A percentile compares a stretch with the other conserved stretches of the same genome.
Conservation (phyloP, 1,139 yeast genomes). For the Scheffersomyces cryptocercus region DNA sequence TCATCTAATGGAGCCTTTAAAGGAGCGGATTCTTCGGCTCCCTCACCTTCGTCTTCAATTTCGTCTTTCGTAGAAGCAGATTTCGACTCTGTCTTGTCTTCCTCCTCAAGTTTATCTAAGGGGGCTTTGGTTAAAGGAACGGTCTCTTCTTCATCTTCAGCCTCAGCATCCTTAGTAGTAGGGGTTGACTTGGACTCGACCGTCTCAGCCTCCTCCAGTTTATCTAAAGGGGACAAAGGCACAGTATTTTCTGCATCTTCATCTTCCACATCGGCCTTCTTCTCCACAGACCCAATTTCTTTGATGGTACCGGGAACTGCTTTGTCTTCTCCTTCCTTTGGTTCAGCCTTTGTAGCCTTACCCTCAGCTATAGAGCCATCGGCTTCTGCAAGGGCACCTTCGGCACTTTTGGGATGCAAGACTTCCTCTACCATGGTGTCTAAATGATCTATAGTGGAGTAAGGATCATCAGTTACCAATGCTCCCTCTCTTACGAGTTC, state of each 20-base stretch:
- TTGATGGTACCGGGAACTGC: background rate
- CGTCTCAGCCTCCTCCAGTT: too few species aligned
- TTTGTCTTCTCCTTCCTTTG: background rate
- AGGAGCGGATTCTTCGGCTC: background rate
- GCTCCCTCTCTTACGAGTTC: constrained; percentile 48
- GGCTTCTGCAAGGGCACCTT: background rate
- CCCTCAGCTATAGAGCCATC: background rate
- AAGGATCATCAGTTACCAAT: constrained; percentile 49
- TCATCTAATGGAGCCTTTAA: background rate
- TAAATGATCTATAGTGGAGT: constrained; percentile 38
- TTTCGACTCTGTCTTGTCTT: constrained; percentile 6
- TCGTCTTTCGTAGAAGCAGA: constrained; percentile 7
- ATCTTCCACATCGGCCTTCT: background rate
- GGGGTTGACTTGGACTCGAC: background rate
- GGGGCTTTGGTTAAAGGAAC: too few species aligned
- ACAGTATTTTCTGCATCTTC: background rate
- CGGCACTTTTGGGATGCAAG: constrained; percentile 18
- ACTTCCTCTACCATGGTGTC: constrained; percentile 46
- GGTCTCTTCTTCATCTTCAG: background rate
- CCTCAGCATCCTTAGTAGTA: background rate
- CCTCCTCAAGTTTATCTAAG: background rate
- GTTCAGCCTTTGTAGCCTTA: background rate
- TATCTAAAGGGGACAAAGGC: too few species aligned
- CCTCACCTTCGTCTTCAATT: constrained; percentile 4
- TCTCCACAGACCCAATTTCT: background rate